Base-by-base conservation (phyloP, 345 rosid species). In the Cardamine occulta region DNA sequence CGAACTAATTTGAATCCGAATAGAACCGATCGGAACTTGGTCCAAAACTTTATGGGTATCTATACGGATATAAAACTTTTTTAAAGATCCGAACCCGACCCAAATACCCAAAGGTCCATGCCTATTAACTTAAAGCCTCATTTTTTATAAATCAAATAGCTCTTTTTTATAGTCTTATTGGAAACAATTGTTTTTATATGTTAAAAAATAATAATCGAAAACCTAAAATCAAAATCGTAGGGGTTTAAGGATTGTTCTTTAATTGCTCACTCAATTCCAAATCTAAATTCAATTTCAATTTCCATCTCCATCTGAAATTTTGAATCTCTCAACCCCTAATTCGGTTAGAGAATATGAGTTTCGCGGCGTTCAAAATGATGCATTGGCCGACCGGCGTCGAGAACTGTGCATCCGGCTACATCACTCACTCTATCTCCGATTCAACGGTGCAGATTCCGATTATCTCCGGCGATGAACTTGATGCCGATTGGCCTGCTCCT, bases 341-440 rank as follows among this genome's bases (percentile, higher is more conserved):
- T 75, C 57, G 48, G 49, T 8, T 29, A 56, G 44, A 19, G 32
- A 77, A 68, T 74, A 92, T 95, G 97, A 95, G 99, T 84, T 95
- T 69, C 89, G 99, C 97, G 37, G 97, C 97, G 52, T 95, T 81
- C 85, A 95, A 95, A 68, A 86, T 90, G 96, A 88, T 95, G 97
- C 99, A 90, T 85, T 88, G 88, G 88, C 96, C 97, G 1, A 92
- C 97, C 61, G 92, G 92, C 73, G 84, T 95, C 70, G 91, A 88
- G 80, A 83, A 77, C 82, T 92, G 97, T 69, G 92, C 85, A 17
- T 88, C 99, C 69, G 97, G 97, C 65, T 92, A 79, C 82, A 53
- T 95, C 82, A 89, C 97, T 7, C 97, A 90, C 79, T 85, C 84
- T 66, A 82, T 85, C 75, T 85, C 88, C 61, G 97, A 90, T 74